These are phyloP conservation scores for Clitopilus hobsonii DNA, from an alignment of 768 basidiomycete species.

Conservation along the genomic window DNA sequence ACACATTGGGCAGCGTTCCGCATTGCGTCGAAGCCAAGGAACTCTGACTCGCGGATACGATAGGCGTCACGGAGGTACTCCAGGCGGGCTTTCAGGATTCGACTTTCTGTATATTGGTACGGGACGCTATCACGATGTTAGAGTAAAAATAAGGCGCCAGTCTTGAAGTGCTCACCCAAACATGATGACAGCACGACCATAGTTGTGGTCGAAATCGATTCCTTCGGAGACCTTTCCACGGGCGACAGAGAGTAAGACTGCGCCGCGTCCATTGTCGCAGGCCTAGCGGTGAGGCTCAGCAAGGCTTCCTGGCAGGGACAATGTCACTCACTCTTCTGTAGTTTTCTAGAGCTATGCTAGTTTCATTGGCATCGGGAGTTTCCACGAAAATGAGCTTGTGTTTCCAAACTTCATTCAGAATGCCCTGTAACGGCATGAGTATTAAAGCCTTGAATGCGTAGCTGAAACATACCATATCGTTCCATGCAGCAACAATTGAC, in stretches of 20 bases:
- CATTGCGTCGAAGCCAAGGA: constrained; percentile 99
- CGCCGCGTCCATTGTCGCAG: constrained; percentile 97
- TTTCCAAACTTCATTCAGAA: constrained; percentile 99
- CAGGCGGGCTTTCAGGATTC: constrained; percentile 93
- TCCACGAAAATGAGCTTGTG: constrained; percentile 99
- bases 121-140: constrained; percentile 63
- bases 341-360: constrained; percentile 95
- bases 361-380: constrained; percentile 98
- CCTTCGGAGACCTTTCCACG: constrained; percentile 99
- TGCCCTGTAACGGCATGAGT: constrained; percentile 62
- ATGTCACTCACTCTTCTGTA: constrained; percentile 71
- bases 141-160: constrained; percentile 2
- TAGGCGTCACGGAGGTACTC: constrained; percentile 99
- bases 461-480: constrained; percentile 83
- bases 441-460: not conserved
- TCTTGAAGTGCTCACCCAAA: constrained; percentile 65
- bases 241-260: constrained; percentile 93
- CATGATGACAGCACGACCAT: constrained; percentile 98
- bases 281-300: constrained; percentile 49
- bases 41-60: constrained; percentile 97
- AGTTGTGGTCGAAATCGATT: constrained; percentile 99
- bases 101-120: constrained; percentile 97
- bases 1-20: constrained; percentile 99
- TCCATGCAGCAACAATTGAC: constrained; percentile 99
- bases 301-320: not conserved